Evolutionary conservation across 2,329 filamentous ascomycete genomes (phyloP), one percentile per base, ranked within the genome.

Genomic region (Pestalotiopsis fici): DNA sequence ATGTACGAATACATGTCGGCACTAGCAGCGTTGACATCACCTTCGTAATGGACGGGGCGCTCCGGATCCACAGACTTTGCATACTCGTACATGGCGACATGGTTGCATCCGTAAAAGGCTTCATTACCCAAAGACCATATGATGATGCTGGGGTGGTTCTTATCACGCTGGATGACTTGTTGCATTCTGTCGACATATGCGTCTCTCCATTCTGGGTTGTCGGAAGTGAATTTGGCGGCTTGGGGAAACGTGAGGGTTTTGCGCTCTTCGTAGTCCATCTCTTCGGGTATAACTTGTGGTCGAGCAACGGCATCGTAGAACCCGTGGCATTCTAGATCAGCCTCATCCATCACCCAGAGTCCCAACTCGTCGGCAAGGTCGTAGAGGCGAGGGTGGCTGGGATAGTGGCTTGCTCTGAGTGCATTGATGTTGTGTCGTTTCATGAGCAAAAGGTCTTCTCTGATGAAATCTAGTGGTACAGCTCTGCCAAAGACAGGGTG

Each of bases 101-200:
- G 89, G 73, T 93, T 93, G 9, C 82, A 80, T 0, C 91, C 91
- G 72, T 91, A 93, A 74, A 92, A 93, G 0, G 90, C 87, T 74
- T 93, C 91, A 72, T 93, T 93, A 0, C 91, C 91, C 0, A 93
- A 81, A 59, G 88, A 91, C 91, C 91, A 93, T 55, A 93, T 86
- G 61, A 93, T 88, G 62, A 93, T 83, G n/a, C 85, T 90, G 0
- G 91, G 77, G 70, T 93, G 89, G 67, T 93, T 90, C 78, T 92
- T 92, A 76, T 93, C 90, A 18, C 91, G 83, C 72, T 89, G 84
- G 0, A 93, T 83, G 66, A 93, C 78, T 65, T 91, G 88, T 37
- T 82, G 78, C 66, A 89, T 88, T 3, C 91, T 87, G 75, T 93
- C 91, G 1, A 93, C 74, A 69, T 93, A 93, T 0, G 90, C 88